Conservation (phyloP, 345 rosid species). For the Mangifera indica region DNA sequence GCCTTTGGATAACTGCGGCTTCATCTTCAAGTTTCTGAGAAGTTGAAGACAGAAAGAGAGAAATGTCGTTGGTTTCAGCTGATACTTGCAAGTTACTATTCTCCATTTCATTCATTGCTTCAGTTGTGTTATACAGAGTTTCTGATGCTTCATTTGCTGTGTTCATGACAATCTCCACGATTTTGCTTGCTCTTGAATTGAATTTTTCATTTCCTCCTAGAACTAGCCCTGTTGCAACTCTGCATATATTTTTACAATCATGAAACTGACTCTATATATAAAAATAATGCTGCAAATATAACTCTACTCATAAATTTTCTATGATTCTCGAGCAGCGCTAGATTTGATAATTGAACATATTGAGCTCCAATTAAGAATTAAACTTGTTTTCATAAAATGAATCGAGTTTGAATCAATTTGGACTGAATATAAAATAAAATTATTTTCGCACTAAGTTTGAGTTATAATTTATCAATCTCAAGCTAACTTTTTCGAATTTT, state of each 20-base stretch:
- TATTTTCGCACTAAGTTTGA: too few species aligned
- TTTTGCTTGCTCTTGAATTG: constrained; percentile 42
- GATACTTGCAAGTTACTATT: constrained; percentile 30
- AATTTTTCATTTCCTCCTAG: constrained; percentile 58
- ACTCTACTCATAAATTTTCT: too few species aligned
- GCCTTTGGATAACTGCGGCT: constrained; percentile 41
- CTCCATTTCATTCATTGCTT: constrained; percentile 54
- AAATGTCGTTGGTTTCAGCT: constrained; percentile 19
- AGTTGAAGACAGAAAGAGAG: constrained; percentile 45
- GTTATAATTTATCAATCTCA: too few species aligned
- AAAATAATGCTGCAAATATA: too few species aligned
- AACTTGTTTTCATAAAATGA: too few species aligned
- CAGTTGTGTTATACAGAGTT: constrained; percentile 53
- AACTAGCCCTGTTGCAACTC: constrained; percentile 56
- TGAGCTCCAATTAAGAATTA: too few species aligned
- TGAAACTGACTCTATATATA: too few species aligned
- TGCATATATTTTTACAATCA: constrained; percentile 19
- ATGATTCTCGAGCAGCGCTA: too few species aligned
- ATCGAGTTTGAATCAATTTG: too few species aligned
- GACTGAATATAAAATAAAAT: too few species aligned
- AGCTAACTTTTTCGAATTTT: too few species aligned
- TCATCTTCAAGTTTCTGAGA: constrained; percentile 39
- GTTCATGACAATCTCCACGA: constrained; percentile 49
- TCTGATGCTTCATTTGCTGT: constrained; percentile 57
- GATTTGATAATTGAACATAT: too few species aligned